Conservation (phyloP, 2,329 filamentous ascomycete genomes). For the Colletotrichum navitas region DNA sequence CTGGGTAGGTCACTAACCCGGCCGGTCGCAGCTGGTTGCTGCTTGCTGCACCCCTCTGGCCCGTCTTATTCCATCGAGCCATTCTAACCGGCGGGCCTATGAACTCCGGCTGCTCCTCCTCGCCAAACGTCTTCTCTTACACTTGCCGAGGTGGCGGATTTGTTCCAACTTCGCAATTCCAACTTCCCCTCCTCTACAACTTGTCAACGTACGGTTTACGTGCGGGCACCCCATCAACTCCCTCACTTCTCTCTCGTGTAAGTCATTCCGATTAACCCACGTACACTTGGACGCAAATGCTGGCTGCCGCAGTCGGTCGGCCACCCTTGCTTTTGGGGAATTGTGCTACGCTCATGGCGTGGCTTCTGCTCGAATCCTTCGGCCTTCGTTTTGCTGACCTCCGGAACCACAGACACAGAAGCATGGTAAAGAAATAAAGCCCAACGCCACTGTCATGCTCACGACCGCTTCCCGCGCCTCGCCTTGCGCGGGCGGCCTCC, state of each 20-base stretch:
- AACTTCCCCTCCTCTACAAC: constrained; percentile 1
- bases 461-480: constrained; percentile 46
- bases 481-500: constrained; percentile 48
- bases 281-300: constrained; percentile 11
- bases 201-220: constrained; percentile 10
- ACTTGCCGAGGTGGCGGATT: constrained; percentile 30
- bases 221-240: constrained; percentile 6
- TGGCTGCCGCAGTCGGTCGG: constrained; percentile 10
- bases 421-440: constrained; percentile 29
- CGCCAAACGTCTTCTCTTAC: constrained; percentile 10
- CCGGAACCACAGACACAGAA: constrained; percentile 1
- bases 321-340: neutral
- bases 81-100: neutral
- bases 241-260: constrained; percentile 24
- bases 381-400: neutral
- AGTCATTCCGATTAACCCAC: constrained; percentile 28
- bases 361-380: neutral
- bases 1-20: constrained; percentile 18
- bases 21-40: constrained; percentile 34
- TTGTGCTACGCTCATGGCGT: neutral
- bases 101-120: constrained; percentile 15
- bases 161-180: constrained; percentile 5
- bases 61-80: constrained; percentile 23
- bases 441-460: constrained; percentile 46
- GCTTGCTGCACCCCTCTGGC: constrained; percentile 34